These are phyloP conservation scores for Candida pini DNA, from an alignment of 805 yeast species.

Conservation along the genomic window DNA sequence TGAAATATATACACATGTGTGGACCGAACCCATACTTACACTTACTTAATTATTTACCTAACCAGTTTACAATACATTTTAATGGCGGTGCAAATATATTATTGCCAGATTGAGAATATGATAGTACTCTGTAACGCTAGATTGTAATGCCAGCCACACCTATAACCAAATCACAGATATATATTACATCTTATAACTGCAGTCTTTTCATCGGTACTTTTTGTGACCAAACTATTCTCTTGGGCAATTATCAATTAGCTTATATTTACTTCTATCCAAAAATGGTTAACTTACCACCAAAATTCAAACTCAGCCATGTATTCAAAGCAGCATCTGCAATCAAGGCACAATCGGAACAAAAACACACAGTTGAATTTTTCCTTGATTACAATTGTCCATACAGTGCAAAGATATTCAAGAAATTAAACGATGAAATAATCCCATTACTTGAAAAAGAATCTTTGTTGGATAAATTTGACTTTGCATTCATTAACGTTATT, in stretches of 20 bases:
- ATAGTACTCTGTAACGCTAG: background rate
- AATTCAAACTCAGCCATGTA: slow-evolving; percentile 19
- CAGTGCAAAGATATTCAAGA: slow-evolving; percentile 57
- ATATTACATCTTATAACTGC: background rate
- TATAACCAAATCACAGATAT: background rate
- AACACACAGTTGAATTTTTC: slow-evolving; percentile 51
- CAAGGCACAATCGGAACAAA: background rate
- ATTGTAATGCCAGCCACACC: background rate
- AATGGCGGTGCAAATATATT: background rate
- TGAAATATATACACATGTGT: too few species aligned
- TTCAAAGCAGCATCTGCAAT: slow-evolving; percentile 3
- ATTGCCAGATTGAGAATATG: background rate
- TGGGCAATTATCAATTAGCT: background rate
- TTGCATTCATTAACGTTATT: slow-evolving; percentile 65
- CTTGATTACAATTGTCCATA: slow-evolving; percentile 78
- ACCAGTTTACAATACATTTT: too few species aligned
- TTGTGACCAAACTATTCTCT: background rate
- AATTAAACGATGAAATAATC: slow-evolving; percentile 45
- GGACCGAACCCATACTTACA: too few species aligned
- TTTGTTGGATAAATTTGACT: slow-evolving; percentile 46
- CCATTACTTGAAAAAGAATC: slow-evolving; percentile 41
- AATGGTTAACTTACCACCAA: slow-evolving; percentile 22
- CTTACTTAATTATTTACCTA: too few species aligned
- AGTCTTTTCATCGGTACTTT: background rate
- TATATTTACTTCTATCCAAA: background rate